phyloP scores from a whole-genome alignment of 257 asterid species.

The Solanum tacnaense region DNA sequence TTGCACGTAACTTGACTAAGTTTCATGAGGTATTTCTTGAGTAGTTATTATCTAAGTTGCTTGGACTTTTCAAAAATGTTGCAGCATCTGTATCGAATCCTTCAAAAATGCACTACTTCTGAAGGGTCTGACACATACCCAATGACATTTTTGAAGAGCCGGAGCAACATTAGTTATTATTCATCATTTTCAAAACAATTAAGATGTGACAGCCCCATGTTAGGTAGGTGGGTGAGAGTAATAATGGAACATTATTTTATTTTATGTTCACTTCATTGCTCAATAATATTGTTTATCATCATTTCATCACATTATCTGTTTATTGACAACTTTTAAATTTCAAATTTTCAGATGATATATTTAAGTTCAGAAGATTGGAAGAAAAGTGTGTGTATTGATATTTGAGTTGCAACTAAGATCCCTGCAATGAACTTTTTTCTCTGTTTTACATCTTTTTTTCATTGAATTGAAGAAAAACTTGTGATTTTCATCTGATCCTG shows the following conservation, averaged over 20 bases:
- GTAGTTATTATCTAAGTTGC: not conserved
- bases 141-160: no score
- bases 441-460: not conserved
- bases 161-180: not conserved
- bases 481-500: not conserved
- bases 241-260: not conserved
- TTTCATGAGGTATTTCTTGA: not conserved
- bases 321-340: not conserved
- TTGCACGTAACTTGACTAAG: not conserved
- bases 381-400: not conserved
- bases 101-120: no score
- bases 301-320: not conserved
- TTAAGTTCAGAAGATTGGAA: not conserved
- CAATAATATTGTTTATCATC: not conserved
- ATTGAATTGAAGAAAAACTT: not conserved
- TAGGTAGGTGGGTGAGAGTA: not conserved
- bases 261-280: not conserved
- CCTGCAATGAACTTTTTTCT: not conserved
- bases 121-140: fast-evolving
- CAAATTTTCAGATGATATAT: no score
- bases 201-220: not conserved
- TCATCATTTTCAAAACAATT: not conserved
- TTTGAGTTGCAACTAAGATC: not conserved
- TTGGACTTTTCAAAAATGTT: no score
- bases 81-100: fast-evolving